Base-by-base conservation (phyloP, 2,329 filamentous ascomycete species). In the Pseudogymnoascus sp. region DNA sequence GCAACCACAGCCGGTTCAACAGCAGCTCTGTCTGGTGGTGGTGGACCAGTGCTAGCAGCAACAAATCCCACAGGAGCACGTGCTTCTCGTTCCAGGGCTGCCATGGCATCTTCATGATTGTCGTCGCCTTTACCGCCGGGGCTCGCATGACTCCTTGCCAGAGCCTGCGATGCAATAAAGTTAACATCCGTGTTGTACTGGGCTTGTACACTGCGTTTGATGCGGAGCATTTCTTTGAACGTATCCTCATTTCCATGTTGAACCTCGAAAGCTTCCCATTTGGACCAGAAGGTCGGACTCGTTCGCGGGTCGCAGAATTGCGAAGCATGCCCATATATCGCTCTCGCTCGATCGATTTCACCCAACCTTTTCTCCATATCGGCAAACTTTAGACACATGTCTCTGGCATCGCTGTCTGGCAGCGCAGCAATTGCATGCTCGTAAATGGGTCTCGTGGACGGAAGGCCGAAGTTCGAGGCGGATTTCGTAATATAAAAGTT, bases 401-500 rank as follows among this genome's bases (percentile, higher is more conserved):
- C 90, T 72, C 92, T 91, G 5, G 93, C 94, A 75, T 97, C 94
- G 65, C 82, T 84, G 74, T 99, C 94, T 0, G 95, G 93, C 36
- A 99, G 80, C n/a, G 92, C 89, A 9, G 90, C 87, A 67, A 99
- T 96, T 37, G 94, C 93, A 62, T 92, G 87, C 77, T 99, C 94
- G 79, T 99, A 99, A 69, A 99, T 99, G 0, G 91, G 88, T 60
- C 94, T 81, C 2, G 94, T 97, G 0, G 94, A 97, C 0, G 94
- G 92, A 60, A 99, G 83, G 33, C 95, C 94, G 71, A 99, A 99
- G 76, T 99, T 99, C 18, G 92, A 96, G 1, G 94, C 94, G 0
- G 92, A 97, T 74, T 99, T 97, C 63, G 93, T 97, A 72, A 99
- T 97, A 79, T 99, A 99, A 73, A 97, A 96, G 74, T 96, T 94